Percentiles rank a stretch among this genome's conserved stretches.
phyloP scores from a whole-genome alignment of 306 rosid genomes.

The Herpetospermum pedunculosum region DNA sequence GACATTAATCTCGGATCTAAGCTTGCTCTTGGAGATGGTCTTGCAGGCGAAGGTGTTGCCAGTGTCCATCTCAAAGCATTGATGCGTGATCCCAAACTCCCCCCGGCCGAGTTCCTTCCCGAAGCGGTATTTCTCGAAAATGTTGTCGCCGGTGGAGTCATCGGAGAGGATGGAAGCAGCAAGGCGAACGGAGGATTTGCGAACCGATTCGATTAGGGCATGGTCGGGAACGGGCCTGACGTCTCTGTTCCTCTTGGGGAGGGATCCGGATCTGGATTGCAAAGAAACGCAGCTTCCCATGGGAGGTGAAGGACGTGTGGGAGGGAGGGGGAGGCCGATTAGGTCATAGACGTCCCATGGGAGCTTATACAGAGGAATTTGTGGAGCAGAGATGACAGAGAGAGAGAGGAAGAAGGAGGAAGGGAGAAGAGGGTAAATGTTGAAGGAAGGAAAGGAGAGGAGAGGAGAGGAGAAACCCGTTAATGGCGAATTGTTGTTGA shows the following conservation, averaged over 20 bases:
- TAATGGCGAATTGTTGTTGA: background rate
- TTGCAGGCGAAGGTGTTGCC: slow-evolving; percentile 57
- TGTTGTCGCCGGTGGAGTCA: slow-evolving; percentile 32
- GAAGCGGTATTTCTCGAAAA: slow-evolving; percentile 34
- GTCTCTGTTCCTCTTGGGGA: slow-evolving; percentile 13
- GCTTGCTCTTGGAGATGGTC: slow-evolving; percentile 61
- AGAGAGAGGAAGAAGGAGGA: slow-evolving; percentile 9
- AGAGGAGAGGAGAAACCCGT: background rate
- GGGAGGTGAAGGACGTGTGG: slow-evolving; percentile 11
- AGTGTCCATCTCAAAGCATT: slow-evolving; percentile 24
- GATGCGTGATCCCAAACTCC: slow-evolving; percentile 67
- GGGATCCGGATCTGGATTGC: slow-evolving; percentile 20
- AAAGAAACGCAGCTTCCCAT: slow-evolving; percentile 88
- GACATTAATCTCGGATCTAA: slow-evolving; percentile 67
- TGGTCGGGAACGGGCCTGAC: background rate
- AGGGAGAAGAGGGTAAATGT: slow-evolving; percentile 2
- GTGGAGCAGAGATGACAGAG: background rate
- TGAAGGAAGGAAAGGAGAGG: background rate
- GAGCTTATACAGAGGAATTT: slow-evolving; percentile 3
- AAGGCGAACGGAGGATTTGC: slow-evolving; percentile 6
- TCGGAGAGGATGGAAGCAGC: slow-evolving; percentile 20
- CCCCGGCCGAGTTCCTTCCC: slow-evolving; percentile 81
- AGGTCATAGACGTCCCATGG: slow-evolving; percentile 30
- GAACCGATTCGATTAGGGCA: slow-evolving; percentile 12
- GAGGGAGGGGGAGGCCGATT: background rate